A percentile compares a stretch with the other conserved stretches of the same genome.
phyloP scores from a whole-genome alignment of 495 filamentous ascomycete species.

The Saxispiralis lemnorum region DNA sequence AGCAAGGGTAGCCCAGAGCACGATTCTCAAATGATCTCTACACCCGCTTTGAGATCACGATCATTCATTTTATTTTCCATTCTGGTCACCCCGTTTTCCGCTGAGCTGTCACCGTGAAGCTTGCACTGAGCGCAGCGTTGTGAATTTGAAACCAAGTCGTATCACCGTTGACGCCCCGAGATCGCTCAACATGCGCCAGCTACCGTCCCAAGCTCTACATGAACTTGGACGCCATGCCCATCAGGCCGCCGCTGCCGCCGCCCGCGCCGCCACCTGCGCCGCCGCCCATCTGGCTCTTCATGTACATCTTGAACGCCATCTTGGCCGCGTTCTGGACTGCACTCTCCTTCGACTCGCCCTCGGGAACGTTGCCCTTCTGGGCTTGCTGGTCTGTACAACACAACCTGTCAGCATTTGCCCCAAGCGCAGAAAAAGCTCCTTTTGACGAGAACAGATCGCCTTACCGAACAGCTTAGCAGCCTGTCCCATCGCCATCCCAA shows the following conservation, averaged over 20 bases:
- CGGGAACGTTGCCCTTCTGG: slow-evolving; percentile 9
- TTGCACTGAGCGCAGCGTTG: too few relatives aligned
- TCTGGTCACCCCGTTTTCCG: too few relatives aligned
- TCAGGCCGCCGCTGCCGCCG: slow-evolving; percentile 24
- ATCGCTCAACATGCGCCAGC: too few relatives aligned
- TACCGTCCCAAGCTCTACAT: slow-evolving; percentile 8
- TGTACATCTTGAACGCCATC: slow-evolving; percentile 53
- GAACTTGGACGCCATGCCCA: slow-evolving; percentile 41
- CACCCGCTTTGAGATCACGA: too few relatives aligned
- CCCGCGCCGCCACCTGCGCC: slow-evolving; percentile 12
- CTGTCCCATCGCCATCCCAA: slow-evolving; percentile 52
- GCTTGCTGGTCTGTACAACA: slow-evolving; percentile 7
- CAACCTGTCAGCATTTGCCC: not conserved
- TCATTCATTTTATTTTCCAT: too few relatives aligned
- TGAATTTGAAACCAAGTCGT: too few relatives aligned
- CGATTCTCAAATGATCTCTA: too few relatives aligned
- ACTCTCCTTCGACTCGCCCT: slow-evolving; percentile 39
- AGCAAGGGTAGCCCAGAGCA: too few relatives aligned
- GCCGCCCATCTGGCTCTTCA: slow-evolving; percentile 34
- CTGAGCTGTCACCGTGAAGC: too few relatives aligned
- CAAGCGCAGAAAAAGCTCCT: not conserved
- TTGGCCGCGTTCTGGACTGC: slow-evolving; percentile 42
- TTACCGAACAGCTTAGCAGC: slow-evolving; percentile 49
- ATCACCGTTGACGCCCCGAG: not conserved
- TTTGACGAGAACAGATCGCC: slow-evolving; percentile 16